Percentiles rank a stretch among this genome's conserved stretches.
These are phyloP conservation scores for Trypethelium eluteriae DNA, from an alignment of 495 filamentous ascomycete genomes.

Conservation along the genomic window DNA sequence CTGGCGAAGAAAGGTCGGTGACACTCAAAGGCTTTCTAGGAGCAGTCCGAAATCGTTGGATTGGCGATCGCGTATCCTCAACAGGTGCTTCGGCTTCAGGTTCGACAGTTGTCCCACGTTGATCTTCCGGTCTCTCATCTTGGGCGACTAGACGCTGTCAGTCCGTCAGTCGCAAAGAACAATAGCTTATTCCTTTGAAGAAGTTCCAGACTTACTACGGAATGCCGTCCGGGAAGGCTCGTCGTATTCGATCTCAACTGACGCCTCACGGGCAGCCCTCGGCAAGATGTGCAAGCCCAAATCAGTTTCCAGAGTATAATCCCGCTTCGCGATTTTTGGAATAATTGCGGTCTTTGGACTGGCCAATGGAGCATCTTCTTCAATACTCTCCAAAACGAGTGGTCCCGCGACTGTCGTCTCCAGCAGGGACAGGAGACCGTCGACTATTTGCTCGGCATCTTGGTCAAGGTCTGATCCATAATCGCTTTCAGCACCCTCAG, in stretches of 20 bases:
- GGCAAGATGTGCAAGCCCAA: not conserved
- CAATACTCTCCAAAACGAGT: slow-evolving; percentile 24
- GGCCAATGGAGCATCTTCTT: slow-evolving; percentile 17
- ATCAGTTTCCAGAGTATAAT: not conserved
- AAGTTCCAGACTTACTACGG: slow-evolving; percentile 14
- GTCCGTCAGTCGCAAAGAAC: slow-evolving; percentile 27
- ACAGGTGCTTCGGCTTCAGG: not conserved
- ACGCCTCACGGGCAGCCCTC: slow-evolving; percentile 13
- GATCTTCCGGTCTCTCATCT: not conserved
- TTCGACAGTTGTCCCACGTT: not conserved
- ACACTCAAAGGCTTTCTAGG: slow-evolving; percentile 81
- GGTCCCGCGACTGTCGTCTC: not conserved
- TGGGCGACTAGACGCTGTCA: slow-evolving; percentile 34
- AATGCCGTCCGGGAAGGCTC: slow-evolving; percentile 20
- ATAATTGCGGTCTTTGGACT: slow-evolving; percentile 10
- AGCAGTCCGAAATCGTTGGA: slow-evolving; percentile 69
- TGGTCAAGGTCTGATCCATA: slow-evolving; percentile 38
- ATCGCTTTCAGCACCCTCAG: slow-evolving; percentile 27
- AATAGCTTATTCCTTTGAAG: slow-evolving; percentile 6
- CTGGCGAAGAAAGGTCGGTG: slow-evolving; percentile 75
- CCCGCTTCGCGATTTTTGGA: slow-evolving; percentile 5
- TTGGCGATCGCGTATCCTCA: slow-evolving; percentile 47
- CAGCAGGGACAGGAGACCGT: slow-evolving; percentile 23
- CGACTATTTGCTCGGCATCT: slow-evolving; percentile 24
- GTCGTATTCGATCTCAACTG: slow-evolving; percentile 31